Conservation (phyloP, 164 flowering plant species). For the Cinnamomum micranthum region DNA sequence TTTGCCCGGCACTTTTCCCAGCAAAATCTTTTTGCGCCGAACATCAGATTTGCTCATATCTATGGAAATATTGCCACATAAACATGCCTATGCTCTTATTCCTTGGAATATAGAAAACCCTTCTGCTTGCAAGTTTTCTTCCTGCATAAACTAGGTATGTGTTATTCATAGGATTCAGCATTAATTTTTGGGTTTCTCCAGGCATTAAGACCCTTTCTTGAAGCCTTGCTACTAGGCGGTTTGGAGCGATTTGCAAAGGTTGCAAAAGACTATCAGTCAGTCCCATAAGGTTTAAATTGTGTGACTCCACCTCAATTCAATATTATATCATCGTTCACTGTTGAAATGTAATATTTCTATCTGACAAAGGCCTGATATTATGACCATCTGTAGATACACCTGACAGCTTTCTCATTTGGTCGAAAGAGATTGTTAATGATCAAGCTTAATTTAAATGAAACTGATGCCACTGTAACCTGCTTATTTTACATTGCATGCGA, state of each 20-base stretch:
- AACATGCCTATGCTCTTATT: too few relatives aligned
- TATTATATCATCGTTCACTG: neutral
- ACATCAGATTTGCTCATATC: too few relatives aligned
- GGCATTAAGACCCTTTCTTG: constrained; percentile 77
- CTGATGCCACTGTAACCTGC: too few relatives aligned
- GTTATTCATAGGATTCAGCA: neutral
- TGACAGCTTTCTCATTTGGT: neutral
- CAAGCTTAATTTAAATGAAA: too few relatives aligned
- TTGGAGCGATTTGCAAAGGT: constrained; percentile 58
- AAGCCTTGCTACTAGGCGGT: constrained; percentile 60
- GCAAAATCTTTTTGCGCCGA: too few relatives aligned
- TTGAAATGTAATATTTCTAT: too few relatives aligned
- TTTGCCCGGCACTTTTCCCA: too few relatives aligned
- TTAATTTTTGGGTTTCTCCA: constrained; percentile 20
- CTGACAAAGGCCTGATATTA: neutral
- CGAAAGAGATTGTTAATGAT: too few relatives aligned
- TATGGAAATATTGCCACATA: too few relatives aligned
- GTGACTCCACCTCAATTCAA: neutral
- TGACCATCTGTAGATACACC: neutral
- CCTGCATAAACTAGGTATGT: neutral
- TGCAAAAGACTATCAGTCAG: constrained; percentile 38
- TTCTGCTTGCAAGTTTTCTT: neutral
- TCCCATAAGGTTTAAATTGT: constrained; percentile 2
- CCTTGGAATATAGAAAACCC: neutral
- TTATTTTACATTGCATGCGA: too few relatives aligned